phyloP scores from a whole-genome alignment of 371 early-diverging fungal species.

The Circinella minor region DNA sequence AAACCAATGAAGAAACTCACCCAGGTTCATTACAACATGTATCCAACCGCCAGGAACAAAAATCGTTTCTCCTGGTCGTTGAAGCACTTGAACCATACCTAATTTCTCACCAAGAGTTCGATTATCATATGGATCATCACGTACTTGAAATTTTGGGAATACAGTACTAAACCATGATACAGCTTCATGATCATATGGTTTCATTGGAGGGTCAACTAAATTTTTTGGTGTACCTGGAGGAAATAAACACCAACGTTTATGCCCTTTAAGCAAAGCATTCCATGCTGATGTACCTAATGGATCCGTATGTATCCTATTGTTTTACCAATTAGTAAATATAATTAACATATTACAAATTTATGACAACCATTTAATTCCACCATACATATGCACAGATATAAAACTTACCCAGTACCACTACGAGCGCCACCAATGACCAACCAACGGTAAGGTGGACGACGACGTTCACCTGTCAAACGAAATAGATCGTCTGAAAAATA shows the following conservation, averaged over 20 bases:
- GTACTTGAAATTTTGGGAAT: conserved; percentile 58
- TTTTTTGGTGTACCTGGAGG: conserved; percentile 64
- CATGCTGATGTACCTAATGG: conserved; percentile 75
- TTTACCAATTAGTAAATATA: no score
- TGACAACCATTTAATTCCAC: background rate
- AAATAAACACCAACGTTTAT: conserved; percentile 79
- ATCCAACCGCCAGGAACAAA: conserved; percentile 89
- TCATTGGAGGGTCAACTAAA: conserved; percentile 64
- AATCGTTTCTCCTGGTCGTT: conserved; percentile 81
- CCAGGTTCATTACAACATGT: conserved; percentile 85
- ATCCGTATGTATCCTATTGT: conserved; percentile 62
- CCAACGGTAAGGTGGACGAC: conserved; percentile 73
- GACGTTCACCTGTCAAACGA: conserved; percentile 60
- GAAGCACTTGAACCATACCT: conserved; percentile 78
- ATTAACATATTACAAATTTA: background rate
- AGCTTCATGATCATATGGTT: conserved; percentile 75
- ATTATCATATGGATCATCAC: conserved; percentile 28
- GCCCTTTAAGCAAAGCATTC: conserved; percentile 67
- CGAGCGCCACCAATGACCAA: conserved; percentile 69
- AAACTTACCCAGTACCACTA: conserved; percentile 65
- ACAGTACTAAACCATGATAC: conserved; percentile 81
- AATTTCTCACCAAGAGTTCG: conserved; percentile 57
- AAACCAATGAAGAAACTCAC: conserved; percentile 28
- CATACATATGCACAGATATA: conserved; percentile 1
- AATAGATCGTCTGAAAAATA: conserved; percentile 84